A percentile compares a stretch with the other conserved stretches of the same genome.
Conservation (phyloP, 169 alveolate genomes). For the Eimeria zaria region DNA sequence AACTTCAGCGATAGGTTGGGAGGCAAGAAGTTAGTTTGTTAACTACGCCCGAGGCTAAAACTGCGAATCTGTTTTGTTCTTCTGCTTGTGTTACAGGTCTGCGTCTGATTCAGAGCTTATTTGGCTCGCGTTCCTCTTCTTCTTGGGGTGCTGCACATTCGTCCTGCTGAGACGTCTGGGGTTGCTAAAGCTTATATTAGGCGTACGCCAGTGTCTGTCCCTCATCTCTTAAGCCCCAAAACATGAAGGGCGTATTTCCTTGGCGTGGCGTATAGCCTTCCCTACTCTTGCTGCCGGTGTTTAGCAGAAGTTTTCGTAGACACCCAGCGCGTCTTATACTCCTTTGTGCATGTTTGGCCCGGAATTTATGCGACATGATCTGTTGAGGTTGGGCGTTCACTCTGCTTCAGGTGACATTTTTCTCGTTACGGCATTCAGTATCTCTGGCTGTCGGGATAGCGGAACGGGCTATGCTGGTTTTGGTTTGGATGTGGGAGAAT, state of each 20-base stretch:
- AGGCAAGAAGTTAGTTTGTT: not conserved
- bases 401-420: constrained; percentile 23
- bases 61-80: not conserved
- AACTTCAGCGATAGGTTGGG: not conserved
- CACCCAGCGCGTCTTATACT: not conserved
- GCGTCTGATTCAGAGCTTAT: constrained; percentile 85
- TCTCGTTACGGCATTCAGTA: constrained; percentile 44
- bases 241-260: not conserved
- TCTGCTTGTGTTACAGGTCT: constrained; percentile 70
- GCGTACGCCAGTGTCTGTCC: constrained; percentile 7
- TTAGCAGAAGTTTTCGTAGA: not conserved
- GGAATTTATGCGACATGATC: not conserved
- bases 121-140: constrained; percentile 86
- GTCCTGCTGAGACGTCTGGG: constrained; percentile 83
- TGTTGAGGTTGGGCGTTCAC: not conserved
- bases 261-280: not conserved
- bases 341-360: not conserved
- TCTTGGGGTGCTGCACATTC: constrained; percentile 87
- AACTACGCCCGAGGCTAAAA: not conserved
- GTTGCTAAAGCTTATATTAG: constrained; percentile 30
- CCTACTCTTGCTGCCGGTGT: not conserved
- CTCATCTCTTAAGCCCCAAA: not conserved
- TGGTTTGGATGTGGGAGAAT: constrained; percentile 22
- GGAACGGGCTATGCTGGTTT: constrained; percentile 12
- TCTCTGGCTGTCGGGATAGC: constrained; percentile 22